phyloP scores from a whole-genome alignment of 345 rosid genomes.

The Psidium guajava region DNA sequence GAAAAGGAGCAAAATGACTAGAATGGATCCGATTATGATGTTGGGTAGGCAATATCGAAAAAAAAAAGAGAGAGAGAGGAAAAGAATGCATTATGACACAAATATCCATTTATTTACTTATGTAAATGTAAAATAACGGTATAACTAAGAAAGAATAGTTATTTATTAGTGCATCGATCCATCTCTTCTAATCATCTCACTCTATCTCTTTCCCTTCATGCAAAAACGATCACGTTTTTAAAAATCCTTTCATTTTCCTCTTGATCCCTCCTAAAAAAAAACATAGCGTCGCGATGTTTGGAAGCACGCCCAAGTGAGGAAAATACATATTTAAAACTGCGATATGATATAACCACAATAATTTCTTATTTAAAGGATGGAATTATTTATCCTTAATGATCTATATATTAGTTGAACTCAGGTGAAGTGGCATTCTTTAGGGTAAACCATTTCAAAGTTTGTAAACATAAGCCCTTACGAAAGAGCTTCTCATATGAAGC shows the following conservation, averaged over 20 bases:
- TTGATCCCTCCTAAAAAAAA: neutral
- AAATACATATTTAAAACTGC: neutral
- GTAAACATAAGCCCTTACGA: neutral
- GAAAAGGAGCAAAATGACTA: neutral
- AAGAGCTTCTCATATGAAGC: neutral
- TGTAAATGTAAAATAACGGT: neutral
- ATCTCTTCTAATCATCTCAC: neutral
- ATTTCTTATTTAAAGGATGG: neutral
- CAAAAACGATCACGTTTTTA: neutral
- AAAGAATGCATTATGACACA: neutral
- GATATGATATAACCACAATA: neutral
- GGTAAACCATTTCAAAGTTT: neutral
- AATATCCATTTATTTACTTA: neutral
- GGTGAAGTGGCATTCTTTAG: neutral
- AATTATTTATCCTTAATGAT: neutral
- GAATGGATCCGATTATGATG: neutral
- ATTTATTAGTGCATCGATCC: neutral
- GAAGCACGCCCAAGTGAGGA: neutral
- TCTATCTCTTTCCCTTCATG: neutral
- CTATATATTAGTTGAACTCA: neutral
- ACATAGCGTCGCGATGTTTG: neutral
- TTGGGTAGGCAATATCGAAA: neutral
- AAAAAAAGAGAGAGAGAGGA: neutral
- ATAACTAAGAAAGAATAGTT: neutral
- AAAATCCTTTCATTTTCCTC: neutral